Base-by-base conservation (phyloP, 352 stramenopile species). In the Saprolegnia parasitica region DNA sequence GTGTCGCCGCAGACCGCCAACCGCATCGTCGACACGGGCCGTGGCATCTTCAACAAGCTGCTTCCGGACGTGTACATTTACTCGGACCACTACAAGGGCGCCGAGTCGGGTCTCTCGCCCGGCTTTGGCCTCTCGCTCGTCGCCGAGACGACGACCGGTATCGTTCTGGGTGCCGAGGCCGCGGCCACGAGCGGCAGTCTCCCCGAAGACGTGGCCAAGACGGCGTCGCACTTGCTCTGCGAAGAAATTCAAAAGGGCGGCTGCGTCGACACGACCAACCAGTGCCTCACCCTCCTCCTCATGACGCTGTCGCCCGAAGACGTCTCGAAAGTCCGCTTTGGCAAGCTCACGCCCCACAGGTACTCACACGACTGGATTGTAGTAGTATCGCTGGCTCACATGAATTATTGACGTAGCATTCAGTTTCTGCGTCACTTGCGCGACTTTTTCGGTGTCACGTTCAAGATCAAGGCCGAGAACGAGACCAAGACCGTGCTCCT, bases 61-160 rank as follows among this genome's bases (percentile, higher is more conserved):
- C 76, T 99, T 26, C 96, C 97, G 0, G 98, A 99, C 76, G 97
- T 99, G 52, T 99, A 98, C 86, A 99, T 99, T 72, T 97, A 98
- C 79, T 99, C 97, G 39, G 97, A 99, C 80, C 96, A 98, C 72
- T 98, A 99, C 78, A 98, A 95, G 67, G 93, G 91, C 46, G 78
- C 86, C 32, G 86, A 95, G 71, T 95, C 87, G 10, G 87, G 87
- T 5, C 82, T 93, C 18, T 95, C 84, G 68, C 96, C 97, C 0
- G 96, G 96, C 37, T 96, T 98, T 65, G 91, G 88, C 65, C 74
- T 98, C 21, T 89, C 91, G 32, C 80, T 99, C 11, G 90, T 98
- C n/a, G 93, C 95, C 0, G 96, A 99, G 79, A 98, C 95, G n/a
- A 99, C 96, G 8, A 98, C 92, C 3, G 97, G 97, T 13, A 85